Evolutionary conservation across 2,329 filamentous ascomycete species (phyloP).

Genomic region (Seiridium unicorne): DNA sequence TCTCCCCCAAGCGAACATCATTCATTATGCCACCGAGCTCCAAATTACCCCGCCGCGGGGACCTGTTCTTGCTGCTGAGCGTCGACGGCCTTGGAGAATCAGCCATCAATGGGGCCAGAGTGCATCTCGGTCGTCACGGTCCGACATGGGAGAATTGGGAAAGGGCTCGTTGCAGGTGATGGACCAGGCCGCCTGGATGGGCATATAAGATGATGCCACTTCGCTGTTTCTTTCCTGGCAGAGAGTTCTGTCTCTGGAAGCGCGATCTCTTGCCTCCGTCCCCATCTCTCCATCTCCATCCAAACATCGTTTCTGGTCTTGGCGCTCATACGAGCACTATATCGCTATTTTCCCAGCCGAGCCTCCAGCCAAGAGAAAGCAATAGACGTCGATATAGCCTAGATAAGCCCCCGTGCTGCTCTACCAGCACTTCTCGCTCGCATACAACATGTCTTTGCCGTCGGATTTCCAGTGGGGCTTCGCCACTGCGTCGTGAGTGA

Average conservation of each 20-base stretch:
- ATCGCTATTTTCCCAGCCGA: conserved; percentile 25
- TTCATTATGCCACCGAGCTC: conserved; percentile 5
- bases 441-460: conserved; percentile 54
- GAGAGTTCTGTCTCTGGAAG: conserved; percentile 8
- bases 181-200: conserved; percentile 7
- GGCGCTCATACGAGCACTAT: conserved; percentile 10
- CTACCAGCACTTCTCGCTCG: conserved; percentile 7
- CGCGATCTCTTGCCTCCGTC: conserved; percentile 10
- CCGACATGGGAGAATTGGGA: conserved; percentile 45
- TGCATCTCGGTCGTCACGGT: conserved; percentile 49
- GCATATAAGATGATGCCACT: conserved; percentile 20
- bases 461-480: conserved; percentile 77
- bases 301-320: background rate
- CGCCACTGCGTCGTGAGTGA: conserved; percentile 68
- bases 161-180: conserved; percentile 14
- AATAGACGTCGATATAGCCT: conserved; percentile 16
- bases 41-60: conserved; percentile 32
- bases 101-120: conserved; percentile 11
- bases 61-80: conserved; percentile 2
- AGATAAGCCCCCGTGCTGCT: conserved; percentile 14
- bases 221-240: background rate
- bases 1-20: conserved; percentile 15
- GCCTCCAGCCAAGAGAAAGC: conserved; percentile 24
- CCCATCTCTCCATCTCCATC: conserved; percentile 6
- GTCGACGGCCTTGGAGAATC: conserved; percentile 4